Base-by-base conservation (phyloP, 441 rosid species). In the Gossypium laxum region DNA sequence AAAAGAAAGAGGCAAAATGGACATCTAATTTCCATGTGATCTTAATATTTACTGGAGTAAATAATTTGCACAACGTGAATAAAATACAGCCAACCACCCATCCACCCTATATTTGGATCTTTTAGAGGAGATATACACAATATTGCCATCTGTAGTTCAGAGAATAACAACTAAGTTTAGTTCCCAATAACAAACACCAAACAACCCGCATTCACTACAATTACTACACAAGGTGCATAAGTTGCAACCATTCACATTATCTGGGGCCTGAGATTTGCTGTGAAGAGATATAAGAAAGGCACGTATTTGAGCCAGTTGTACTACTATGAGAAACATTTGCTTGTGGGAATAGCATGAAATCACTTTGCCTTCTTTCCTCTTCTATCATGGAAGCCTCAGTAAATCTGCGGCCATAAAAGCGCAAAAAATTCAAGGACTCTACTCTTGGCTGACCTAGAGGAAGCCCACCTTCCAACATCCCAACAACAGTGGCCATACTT, bases 261-360 rank as follows among this genome's bases (percentile, higher is more conserved):
- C 98, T 87, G 3, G 96, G 98, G 1, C 98, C 98, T 2, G 96
- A 92, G 51, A 92, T 75, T 79, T 87, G 88, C 76, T 91, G 96
- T 1, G 98, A 91, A 28, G 96, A 86, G 26, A 89, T 62, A 64
- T 84, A 87, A 60, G 96, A 90, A 18, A 70, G 56, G 15, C 72
- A 73, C 57, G 68, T 73, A 61, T 65, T 71, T 12, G 79, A 86
- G 26, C 77, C 85, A 7, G 50, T 50, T 48, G 22, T 50, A 48
- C 58, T 60, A 50, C 57, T 17, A 59, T 11, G 56, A 71, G 74
- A 47, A 65, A 77, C 78, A n/a, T 80, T 79, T 32, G 52, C 82
- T 68, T 63, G 81, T 56, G 78, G 80, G 79, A 72, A 77, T 15
- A 43, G 62, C 74, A 77, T 70, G 48, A 55, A 52, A 34, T 74